Evolutionary conservation across 306 rosid species (phyloP), one percentile per base, ranked within the genome.

Genomic region (Hippophae rhamnoides): DNA sequence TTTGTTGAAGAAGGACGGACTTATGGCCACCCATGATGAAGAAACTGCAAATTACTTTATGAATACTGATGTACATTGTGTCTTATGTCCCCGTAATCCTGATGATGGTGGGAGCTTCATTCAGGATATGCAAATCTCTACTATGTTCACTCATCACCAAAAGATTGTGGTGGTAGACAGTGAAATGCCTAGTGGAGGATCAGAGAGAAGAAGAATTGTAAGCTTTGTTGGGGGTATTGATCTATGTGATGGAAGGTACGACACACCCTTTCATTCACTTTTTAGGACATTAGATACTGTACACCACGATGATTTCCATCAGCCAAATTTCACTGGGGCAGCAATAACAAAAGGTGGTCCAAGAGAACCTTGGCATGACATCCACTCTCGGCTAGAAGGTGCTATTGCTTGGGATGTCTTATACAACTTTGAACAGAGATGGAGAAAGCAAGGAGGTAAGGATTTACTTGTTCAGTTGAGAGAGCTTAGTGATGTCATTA

Each of bases 81-180:
- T 78, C 13, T 64, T 78, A 23, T 78, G 83, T 65, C 83, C 83
- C 10, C 79, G 83, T 25, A 74, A 78, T 63, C 83, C 83, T 7
- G 83, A 78, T 45, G 79, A 69, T 11, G 79, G 74, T 5, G 79
- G 74, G 14, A 78, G 79, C 66, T 23, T 78, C 31, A 53, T 78
- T 56, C 79, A 74, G 67, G 71, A 72, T 13, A 14, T 76, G 18
- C 71, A 68, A 62, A 43, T 78, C 53, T 64, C 79, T 31, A 58
- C 83, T 13, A 78, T 78, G 83, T 78, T 78, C 71, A 78, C 83
- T 63, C 83, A 78, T 56, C 83, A 78, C 38, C 83, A 78, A 68
- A 78, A 78, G 77, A 78, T 70, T 40, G 76, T 78, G 45, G 83
- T 74, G 56, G 83, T 70, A 14, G 83, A 78, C 64, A 43, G 56